Conservation (phyloP, 2,329 filamentous ascomycete species). For the Ophiosphaerella narmari region DNA sequence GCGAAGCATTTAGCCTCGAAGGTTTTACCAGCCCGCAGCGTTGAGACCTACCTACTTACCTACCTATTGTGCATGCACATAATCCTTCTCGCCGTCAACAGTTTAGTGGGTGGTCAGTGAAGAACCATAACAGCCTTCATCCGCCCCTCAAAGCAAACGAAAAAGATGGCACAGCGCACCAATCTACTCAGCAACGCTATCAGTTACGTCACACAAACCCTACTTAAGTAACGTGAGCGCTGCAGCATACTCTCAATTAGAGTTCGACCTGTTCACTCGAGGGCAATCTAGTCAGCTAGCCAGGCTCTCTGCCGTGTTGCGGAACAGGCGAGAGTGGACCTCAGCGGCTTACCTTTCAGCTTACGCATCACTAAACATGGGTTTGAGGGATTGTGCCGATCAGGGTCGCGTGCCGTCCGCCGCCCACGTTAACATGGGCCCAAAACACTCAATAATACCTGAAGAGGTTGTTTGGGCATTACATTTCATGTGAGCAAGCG, state of each 20-base stretch:
- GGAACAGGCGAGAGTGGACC: background rate
- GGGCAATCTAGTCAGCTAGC: no score
- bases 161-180: background rate
- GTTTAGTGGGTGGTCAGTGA: background rate
- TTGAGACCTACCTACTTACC: background rate
- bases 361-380: background rate
- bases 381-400: background rate
- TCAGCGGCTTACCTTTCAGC: background rate
- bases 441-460: background rate
- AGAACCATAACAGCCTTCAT: background rate
- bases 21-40: conserved; percentile 14
- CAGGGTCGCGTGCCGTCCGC: background rate
- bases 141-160: background rate
- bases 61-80: conserved; percentile 2
- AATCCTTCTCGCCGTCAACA: background rate
- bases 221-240: background rate
- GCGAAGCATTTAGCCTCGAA: conserved; percentile 21
- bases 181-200: background rate
- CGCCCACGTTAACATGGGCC: background rate
- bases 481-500: background rate
- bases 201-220: background rate
- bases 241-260: no score
- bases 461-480: background rate
- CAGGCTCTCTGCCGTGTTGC: background rate
- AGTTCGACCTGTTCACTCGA: no score